phyloP scores from a whole-genome alignment of 208 protist genomes.

The Trypanosoma vivax region DNA sequence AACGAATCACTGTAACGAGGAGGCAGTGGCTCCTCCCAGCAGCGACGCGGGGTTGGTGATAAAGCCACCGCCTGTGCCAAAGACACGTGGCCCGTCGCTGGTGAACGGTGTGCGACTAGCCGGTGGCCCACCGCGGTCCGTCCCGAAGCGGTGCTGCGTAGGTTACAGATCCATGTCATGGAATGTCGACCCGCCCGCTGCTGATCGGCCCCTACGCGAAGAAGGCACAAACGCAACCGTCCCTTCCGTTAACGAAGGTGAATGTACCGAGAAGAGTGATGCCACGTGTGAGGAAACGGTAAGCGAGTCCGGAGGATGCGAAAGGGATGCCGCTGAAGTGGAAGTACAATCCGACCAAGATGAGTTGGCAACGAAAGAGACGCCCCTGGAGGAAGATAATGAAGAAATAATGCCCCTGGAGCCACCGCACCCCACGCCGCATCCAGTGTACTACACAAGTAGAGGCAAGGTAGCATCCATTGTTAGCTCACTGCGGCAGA shows the following conservation, averaged over 20 bases:
- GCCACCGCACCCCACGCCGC: conserved; percentile 6
- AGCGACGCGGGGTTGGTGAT: not conserved
- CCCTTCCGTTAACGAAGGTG: too few relatives aligned
- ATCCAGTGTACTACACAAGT: not conserved
- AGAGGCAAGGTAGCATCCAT: not conserved
- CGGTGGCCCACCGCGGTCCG: conserved; percentile 13
- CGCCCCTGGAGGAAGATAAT: conserved; percentile 18
- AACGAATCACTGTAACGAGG: too few relatives aligned
- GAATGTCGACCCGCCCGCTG: not conserved
- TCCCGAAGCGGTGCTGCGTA: conserved; percentile 7
- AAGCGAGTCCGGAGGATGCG: too few relatives aligned
- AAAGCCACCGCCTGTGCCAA: conserved; percentile 31
- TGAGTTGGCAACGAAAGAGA: too few relatives aligned
- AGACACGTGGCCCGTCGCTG: conserved; percentile 32
- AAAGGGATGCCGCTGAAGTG: too few relatives aligned
- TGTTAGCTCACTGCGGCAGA: not conserved
- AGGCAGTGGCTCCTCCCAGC: not conserved
- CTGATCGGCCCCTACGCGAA: too few relatives aligned
- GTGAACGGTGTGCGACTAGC: conserved; percentile 17
- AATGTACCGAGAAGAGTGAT: too few relatives aligned
- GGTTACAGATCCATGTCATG: conserved; percentile 2
- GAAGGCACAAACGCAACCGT: not conserved
- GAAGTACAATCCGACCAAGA: too few relatives aligned
- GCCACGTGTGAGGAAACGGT: too few relatives aligned
- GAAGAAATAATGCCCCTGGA: conserved; percentile 1